A percentile compares a stretch with the other conserved stretches of the same genome.
These are phyloP conservation scores for Tricholoma bakamatsutake DNA, from an alignment of 768 basidiomycete genomes.

Conservation along the genomic window DNA sequence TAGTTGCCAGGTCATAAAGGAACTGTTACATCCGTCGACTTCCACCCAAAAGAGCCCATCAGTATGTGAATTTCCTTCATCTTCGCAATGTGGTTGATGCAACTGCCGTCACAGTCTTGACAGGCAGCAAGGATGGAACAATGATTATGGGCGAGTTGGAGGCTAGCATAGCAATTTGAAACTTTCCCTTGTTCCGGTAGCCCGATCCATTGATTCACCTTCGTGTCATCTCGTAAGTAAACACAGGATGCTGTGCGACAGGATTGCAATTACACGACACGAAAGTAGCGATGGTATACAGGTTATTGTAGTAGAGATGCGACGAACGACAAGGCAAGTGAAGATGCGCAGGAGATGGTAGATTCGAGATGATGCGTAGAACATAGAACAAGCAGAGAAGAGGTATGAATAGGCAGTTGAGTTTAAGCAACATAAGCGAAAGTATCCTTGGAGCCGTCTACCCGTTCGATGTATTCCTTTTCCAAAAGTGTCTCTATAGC, in stretches of 20 bases:
- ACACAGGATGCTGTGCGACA: background rate
- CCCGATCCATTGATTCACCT: background rate
- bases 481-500: conserved; percentile 92
- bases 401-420: background rate
- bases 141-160: conserved; percentile 92
- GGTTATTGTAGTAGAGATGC: conserved; percentile 7
- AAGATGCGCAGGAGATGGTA: conserved; percentile 1
- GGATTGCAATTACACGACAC: background rate
- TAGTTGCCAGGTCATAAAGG: conserved; percentile 96
- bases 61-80: conserved; percentile 43
- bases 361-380: background rate
- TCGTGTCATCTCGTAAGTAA: background rate
- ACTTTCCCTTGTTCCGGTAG: background rate
- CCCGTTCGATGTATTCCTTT: conserved; percentile 97
- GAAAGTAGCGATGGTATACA: conserved; percentile 5
- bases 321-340: conserved; percentile 2
- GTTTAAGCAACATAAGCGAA: conserved; percentile 72
- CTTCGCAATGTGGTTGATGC: background rate
- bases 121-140: conserved; percentile 88
- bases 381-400: background rate
- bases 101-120: conserved; percentile 55
- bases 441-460: conserved; percentile 87
- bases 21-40: conserved; percentile 92
- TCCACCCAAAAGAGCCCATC: conserved; percentile 94
- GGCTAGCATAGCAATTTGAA: conserved; percentile 43